Conservation (phyloP, 345 rosid species). For the Lumnitzera littorea region DNA sequence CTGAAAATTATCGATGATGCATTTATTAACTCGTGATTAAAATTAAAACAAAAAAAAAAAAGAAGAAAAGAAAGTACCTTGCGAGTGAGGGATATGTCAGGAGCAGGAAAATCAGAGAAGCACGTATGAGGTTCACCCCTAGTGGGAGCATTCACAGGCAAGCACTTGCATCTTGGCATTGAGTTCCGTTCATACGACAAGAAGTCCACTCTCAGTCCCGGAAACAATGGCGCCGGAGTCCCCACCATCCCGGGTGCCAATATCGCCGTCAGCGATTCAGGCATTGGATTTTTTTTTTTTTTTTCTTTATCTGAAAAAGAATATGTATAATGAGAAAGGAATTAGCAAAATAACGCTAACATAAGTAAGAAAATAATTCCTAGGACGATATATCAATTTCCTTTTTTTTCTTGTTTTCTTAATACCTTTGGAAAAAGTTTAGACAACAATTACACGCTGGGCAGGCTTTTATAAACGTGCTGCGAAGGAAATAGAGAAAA, state of each 20-base stretch:
- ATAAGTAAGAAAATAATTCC: not conserved
- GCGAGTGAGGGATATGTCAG: constrained; percentile 79
- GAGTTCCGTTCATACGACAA: constrained; percentile 88
- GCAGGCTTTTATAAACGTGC: constrained; percentile 41
- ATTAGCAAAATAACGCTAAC: not conserved
- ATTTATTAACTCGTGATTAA: too few species aligned
- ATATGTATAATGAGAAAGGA: too few species aligned
- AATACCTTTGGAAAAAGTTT: not conserved
- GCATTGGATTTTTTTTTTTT: constrained; percentile 20
- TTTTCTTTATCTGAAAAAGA: not conserved
- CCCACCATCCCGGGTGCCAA: constrained; percentile 92
- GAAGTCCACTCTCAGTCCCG: constrained; percentile 72
- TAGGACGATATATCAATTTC: constrained; percentile 5
- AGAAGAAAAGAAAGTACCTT: constrained; percentile 39
- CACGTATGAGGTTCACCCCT: constrained; percentile 66
- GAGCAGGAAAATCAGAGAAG: constrained; percentile 59
- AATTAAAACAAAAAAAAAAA: too few species aligned
- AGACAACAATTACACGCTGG: constrained; percentile 36
- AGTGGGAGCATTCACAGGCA: constrained; percentile 65
- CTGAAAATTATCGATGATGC: too few species aligned
- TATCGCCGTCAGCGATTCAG: constrained; percentile 39
- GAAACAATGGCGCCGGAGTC: constrained; percentile 83
- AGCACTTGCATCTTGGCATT: constrained; percentile 80
- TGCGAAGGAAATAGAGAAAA: constrained; percentile 29
- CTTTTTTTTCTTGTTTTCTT: constrained; percentile 9